Percentiles rank a stretch among this genome's conserved stretches.
These are phyloP conservation scores for Zygosaccharomyces lentus DNA, from an alignment of 805 yeast genomes.

Conservation along the genomic window DNA sequence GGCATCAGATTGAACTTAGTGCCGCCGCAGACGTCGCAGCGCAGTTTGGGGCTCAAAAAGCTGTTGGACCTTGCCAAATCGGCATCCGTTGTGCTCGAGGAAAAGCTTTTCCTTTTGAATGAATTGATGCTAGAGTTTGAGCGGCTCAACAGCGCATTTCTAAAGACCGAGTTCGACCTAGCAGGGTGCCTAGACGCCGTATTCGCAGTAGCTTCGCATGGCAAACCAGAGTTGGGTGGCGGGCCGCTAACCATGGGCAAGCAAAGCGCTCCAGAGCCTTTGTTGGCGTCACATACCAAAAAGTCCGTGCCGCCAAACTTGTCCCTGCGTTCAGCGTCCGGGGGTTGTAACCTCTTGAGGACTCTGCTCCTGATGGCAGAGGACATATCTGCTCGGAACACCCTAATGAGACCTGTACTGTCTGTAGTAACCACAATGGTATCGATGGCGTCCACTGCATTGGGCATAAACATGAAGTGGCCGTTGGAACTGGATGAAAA, in stretches of 20 bases:
- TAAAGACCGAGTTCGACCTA: conserved; percentile 19
- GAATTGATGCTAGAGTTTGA: conserved; percentile 18
- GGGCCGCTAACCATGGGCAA: background rate
- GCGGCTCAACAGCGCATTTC: conserved; percentile 14
- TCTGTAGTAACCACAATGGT: conserved; percentile 73
- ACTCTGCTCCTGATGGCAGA: conserved; percentile 40
- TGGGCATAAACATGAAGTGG: conserved; percentile 14
- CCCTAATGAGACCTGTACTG: conserved; percentile 63
- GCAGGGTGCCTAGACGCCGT: background rate
- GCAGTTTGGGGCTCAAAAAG: conserved; percentile 6
- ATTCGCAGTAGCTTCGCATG: background rate
- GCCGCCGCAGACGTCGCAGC: conserved; percentile 30
- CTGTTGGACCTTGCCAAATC: background rate
- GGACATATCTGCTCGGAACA: conserved; percentile 77
- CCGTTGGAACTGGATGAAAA: background rate
- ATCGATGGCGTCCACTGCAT: conserved; percentile 35
- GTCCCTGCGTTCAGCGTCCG: background rate
- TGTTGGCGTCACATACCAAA: background rate
- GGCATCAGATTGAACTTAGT: conserved; percentile 19
- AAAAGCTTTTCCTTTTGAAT: conserved; percentile 10
- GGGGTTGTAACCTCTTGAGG: conserved; percentile 19
- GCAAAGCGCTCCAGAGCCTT: background rate
- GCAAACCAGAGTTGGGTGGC: background rate
- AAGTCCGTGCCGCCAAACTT: conserved; percentile 10
- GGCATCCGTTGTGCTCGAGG: conserved; percentile 8